phyloP scores from a whole-genome alignment of 2,329 filamentous ascomycete species.

The Trichoderma afroharzianum region DNA sequence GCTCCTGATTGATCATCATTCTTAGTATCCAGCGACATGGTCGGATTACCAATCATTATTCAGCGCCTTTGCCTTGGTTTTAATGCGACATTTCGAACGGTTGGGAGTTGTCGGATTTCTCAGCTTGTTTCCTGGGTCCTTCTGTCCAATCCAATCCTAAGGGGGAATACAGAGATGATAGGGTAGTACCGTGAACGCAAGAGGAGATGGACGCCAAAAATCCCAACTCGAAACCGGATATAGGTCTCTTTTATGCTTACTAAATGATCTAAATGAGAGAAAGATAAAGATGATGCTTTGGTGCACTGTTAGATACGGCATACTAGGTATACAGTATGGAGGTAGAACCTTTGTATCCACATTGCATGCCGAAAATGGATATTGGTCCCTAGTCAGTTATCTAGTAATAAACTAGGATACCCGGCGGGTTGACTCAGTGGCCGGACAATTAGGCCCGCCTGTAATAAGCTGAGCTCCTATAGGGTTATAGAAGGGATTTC shows the following conservation, averaged over 20 bases:
- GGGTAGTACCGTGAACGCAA: neutral
- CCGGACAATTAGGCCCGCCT: too few species aligned
- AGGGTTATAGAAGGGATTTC: too few species aligned
- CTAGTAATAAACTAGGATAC: neutral
- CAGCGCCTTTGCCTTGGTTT: neutral
- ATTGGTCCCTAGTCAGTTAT: neutral
- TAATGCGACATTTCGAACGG: neutral
- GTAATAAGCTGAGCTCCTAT: too few species aligned
- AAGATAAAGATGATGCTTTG: neutral
- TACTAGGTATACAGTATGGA: neutral
- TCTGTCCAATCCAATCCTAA: neutral
- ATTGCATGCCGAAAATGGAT: neutral
- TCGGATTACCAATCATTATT: neutral
- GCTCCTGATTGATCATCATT: neutral
- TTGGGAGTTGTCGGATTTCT: neutral
- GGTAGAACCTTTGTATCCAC: neutral
- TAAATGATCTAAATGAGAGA: too few species aligned
- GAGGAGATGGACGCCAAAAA: neutral
- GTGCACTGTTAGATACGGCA: neutral
- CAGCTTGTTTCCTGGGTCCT: neutral
- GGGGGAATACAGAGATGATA: neutral
- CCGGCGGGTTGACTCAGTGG: too few species aligned
- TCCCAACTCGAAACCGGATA: neutral
- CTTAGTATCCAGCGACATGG: neutral
- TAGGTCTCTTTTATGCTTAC: neutral